Evolutionary conservation across 805 yeast species (phyloP), one percentile per base, ranked within the genome.

Genomic region (Nakazawaea molendinolei): DNA sequence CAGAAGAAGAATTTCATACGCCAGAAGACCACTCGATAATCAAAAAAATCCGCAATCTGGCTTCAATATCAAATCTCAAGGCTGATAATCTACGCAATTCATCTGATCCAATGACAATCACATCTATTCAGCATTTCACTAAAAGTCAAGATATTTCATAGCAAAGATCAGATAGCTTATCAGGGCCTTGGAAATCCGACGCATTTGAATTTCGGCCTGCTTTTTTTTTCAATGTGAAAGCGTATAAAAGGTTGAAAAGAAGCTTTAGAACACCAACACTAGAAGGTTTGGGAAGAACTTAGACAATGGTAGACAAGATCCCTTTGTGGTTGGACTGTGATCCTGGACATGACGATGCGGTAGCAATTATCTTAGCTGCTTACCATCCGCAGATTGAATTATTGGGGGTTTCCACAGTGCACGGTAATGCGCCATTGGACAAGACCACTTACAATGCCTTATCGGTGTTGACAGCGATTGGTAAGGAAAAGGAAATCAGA

Each of bases 261-360:
- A 9, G 14, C 9, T 9, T 8, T 6, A 6, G 8, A 25, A 25
- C n/a, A 7, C 28, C 28, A 13, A 9, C 8, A 10, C 14, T 25
- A 8, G 14, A 25, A 25, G 28, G 8, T 9, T 25, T n/a, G 7
- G n/a, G 27, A 24, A 24, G 30, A 13, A 19, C 13, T n/a, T n/a
- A n/a, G 6, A 28, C 19, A 27, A 38, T 38, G 41, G 14, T 14
- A 9, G 17, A 42, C 8, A 44, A 46, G 39, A 71, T 77, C 15
- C 94, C 95, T 0, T 49, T 86, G 5, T 86, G 95, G 95, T 56
- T 86, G 9, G 95, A 86, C 57, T 86, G 95, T 55, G 95, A 86
- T 51, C 95, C 95, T 0, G 95, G 95, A 2, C 92, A 82, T 49
- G 95, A 86, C 51, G 96, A 86, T 49, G 79, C 84, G 2, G 69